Evolutionary conservation across 306 rosid species (phyloP), one percentile per base, ranked within the genome.

Genomic region (Comarum palustre): DNA sequence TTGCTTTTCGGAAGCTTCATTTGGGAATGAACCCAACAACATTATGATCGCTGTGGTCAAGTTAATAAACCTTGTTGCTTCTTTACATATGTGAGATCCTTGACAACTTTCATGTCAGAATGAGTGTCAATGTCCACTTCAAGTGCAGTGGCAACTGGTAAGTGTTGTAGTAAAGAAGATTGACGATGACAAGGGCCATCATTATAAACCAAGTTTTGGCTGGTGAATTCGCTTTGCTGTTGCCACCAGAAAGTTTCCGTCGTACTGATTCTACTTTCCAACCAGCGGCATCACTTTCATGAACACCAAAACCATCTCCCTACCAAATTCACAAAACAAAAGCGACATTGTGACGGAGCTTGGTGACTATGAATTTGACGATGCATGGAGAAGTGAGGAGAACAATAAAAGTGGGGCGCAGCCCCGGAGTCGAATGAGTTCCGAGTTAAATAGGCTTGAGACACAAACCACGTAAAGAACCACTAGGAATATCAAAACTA

Each of bases 321-420:
- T 0, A 46, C 24, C 71, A 39, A 64, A 24, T 14, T 58, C 38
- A 25, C 5, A 67, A 57, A 9, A 15, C 9, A 15, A 34, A 34
- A 70, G 22, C 60, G 43, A 75, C 47, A 65, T 61, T 66, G 0
- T 85, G 85, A 22, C 73, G 68, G 66, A 90, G 82, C 76, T 85
- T 88, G 1, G 81, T 19, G 3, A 80, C 86, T 5, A 90, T 75
- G 24, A 86, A 86, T 65, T 84, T 86, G 6, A 66, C 15, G 2
- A 84, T 67, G 67, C 96, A 90, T 1, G n/a, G n/a, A n/a, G n/a
- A n/a, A n/a, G n/a, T n/a, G n/a, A n/a, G 80, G 79, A 14, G 63
- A 20, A 45, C 94, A 88, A 58, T 83, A 90, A 0, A 84, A 80
- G 43, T 87, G n/a, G 96, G 22, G 20, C 16, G 15, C 96, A 88